These are phyloP conservation scores for Saturnispora silvae DNA, from an alignment of 805 yeast genomes.

Conservation along the genomic window DNA sequence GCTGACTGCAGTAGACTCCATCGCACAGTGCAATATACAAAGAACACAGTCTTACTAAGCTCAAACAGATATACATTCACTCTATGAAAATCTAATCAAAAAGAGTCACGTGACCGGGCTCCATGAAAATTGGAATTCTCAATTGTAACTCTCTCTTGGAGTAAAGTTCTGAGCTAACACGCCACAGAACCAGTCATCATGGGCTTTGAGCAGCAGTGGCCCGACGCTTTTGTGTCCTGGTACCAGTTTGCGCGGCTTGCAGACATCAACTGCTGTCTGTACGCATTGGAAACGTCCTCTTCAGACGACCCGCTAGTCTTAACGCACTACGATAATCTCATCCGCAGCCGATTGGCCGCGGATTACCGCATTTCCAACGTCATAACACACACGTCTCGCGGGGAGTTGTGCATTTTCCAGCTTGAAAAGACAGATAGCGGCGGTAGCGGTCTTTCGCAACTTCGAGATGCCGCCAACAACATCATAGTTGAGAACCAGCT, in stretches of 20 bases:
- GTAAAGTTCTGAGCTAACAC: no score
- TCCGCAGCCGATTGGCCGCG: no score
- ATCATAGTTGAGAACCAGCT: constrained; percentile 21
- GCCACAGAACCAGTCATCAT: no score
- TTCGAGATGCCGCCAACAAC: constrained; percentile 25
- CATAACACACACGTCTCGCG: constrained; percentile 22
- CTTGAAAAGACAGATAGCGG: constrained; percentile 16
- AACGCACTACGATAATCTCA: no score
- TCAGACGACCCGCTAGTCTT: background rate
- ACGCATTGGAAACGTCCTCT: constrained; percentile 15
- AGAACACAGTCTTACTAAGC: no score
- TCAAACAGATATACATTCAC: no score
- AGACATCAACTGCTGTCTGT: constrained; percentile 23
- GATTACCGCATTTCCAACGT: constrained; percentile 23
- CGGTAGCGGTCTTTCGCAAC: constrained; percentile 22
- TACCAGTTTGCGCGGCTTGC: constrained; percentile 3
- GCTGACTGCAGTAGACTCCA: no score
- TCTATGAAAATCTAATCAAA: no score
- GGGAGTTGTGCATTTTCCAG: constrained; percentile 25
- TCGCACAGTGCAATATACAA: no score
- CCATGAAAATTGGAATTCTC: no score
- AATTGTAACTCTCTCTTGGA: no score
- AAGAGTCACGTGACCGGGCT: no score
- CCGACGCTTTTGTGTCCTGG: constrained; percentile 4
- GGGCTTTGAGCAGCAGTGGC: constrained; percentile 1